phyloP scores from a whole-genome alignment of 1,284 basidiomycete genomes.

The Ustilago crameri region DNA sequence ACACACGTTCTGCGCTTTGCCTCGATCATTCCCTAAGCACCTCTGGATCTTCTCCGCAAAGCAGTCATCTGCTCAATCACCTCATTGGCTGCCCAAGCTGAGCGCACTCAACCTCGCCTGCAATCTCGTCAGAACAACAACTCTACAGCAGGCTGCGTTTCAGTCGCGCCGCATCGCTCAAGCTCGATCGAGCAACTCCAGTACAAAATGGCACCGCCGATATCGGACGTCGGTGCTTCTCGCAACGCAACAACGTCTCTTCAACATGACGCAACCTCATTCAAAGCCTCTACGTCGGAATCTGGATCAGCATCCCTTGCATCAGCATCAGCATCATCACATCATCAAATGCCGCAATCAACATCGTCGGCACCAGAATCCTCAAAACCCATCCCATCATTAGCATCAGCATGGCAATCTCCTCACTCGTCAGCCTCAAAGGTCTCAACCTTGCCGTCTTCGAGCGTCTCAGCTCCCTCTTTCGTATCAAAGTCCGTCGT shows the following conservation, averaged over 20 bases:
- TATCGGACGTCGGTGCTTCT: not conserved
- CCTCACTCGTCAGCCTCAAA: not conserved
- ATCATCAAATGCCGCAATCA: not conserved
- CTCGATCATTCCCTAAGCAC: no score
- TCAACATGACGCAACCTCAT: not conserved
- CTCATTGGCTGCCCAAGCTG: no score
- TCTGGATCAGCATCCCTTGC: not conserved
- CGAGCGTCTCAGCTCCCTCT: not conserved
- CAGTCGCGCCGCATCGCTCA: no score
- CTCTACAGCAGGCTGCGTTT: no score
- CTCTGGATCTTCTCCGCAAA: no score
- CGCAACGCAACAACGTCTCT: not conserved
- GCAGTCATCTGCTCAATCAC: no score
- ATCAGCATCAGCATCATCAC: constrained; percentile 1
- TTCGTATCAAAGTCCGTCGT: not conserved
- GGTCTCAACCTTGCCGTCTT: not conserved
- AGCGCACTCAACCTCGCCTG: no score
- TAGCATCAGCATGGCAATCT: not conserved
- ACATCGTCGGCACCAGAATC: not conserved
- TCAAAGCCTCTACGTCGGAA: not conserved
- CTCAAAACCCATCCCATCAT: not conserved
- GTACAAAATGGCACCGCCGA: not conserved
- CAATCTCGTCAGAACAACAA: no score
- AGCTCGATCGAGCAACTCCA: not conserved
- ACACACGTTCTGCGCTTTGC: no score